Evolutionary conservation across 2,329 filamentous ascomycete genomes (phyloP), one percentile per base, ranked within the genome.

Genomic region (Elsinoe australis): DNA sequence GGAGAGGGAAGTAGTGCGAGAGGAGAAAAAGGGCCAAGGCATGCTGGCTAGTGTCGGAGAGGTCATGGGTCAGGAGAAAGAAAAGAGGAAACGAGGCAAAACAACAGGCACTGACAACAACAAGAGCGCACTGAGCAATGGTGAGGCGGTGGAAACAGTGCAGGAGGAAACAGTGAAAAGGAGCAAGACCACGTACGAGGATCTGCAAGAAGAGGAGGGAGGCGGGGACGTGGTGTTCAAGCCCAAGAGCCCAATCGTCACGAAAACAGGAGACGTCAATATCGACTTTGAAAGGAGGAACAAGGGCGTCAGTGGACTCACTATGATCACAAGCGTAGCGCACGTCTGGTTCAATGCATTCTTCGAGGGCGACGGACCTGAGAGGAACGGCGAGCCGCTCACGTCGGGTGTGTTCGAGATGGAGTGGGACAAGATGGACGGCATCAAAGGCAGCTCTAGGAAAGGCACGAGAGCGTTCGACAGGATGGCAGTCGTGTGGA

Each of bases 321-420:
- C 87, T 0, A 87, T 96, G 81, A 87, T 95, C 3, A 95, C 90
- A 0, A 82, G 89, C 0, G 82, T 96, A 7, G 89, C 89, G 0
- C 90, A 96, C 59, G 86, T 95, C 12, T 98, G 92, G 92, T 95
- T 95, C 72, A 98, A 98, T 60, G 73, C 82, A 1, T 96, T 82
- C 66, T 96, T 96, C 58, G 92, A 96, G 67, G 88, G 89, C 35
- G 71, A 78, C 15, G 84, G 85, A 0, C 81, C 83, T 0, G 84
- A 88, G 59, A 73, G 80, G 33, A 65, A 69, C 19, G 84, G 83
- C 18, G 68, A 72, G 12, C 73, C 86, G 0, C 75, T 84, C 41
- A 75, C 82, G 34, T 85, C 76, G 7, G 90, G 82, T 7, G 72
- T 84, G 5, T 86, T 85, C 60, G 78, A 82, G 52, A 79, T 80